Evolutionary conservation across 192 early-diverging fungal species (phyloP), one percentile per base, ranked within the genome.

Genomic region (Coemansia sp.): DNA sequence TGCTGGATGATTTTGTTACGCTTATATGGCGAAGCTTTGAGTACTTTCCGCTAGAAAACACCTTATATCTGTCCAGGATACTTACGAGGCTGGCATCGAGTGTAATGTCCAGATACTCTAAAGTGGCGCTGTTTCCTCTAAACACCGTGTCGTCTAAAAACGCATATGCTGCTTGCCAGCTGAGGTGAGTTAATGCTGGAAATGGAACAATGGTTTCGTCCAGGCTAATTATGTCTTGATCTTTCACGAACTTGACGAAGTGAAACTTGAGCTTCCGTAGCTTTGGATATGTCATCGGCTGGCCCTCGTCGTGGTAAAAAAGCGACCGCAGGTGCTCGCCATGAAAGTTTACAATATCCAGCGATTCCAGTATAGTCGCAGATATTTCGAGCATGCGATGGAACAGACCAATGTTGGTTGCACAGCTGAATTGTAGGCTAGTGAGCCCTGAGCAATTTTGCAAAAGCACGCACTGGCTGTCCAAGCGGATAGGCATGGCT

Each of bases 81-180:
- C 21, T n/a, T 15, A 59, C 15, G n/a, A 59, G 35, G 9, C n/a
- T 26, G 8, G 15, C 21, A 35, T 59, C 35, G n/a, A 38, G 5
- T 1, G 2, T 11, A 36, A 59, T 16, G 34, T 59, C 1, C 16
- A 59, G 57, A 38, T 59, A 20, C 18, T 35, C 34, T 9, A 59
- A 10, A 4, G 57, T 36, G 6, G 2, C 35, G 34, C 57, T 59
- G 33, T 59, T 59, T 59, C 57, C 57, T 36, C 35, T 59, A 35
- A 59, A 59, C n/a, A 59, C 3, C 4, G 57, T 59, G 18, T 59
- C 57, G 15, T 59, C 57, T 21, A 34, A 2, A 59, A 59, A 59
- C 18, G 33, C 6, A 59, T 36, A 35, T 26, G 33, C 18, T 4
- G 18, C 1, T n/a, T 2, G 15, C 30, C 33, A 59, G 4, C 8